Base-by-base conservation (phyloP, 1,284 basidiomycete genomes). In the Amylostereum areolatum region DNA sequence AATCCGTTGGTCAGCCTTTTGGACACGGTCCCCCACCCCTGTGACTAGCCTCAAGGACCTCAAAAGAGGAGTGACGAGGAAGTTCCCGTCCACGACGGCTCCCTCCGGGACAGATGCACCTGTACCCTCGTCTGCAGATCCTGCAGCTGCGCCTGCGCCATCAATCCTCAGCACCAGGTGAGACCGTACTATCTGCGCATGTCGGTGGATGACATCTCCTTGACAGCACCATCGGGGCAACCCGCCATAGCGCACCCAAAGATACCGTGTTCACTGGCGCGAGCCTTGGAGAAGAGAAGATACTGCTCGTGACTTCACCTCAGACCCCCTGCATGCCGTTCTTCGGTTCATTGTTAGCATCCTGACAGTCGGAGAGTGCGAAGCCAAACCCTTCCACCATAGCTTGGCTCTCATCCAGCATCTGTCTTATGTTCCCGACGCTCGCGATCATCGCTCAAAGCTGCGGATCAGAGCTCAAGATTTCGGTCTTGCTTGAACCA, bases 261-360 rank as follows among this genome's bases (percentile, higher is more conserved):
- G n/a, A n/a, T n/a, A n/a, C n/a, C n/a, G n/a, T n/a, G n/a, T n/a
- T n/a, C n/a, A n/a, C n/a, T n/a, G n/a, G n/a, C n/a, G n/a, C n/a
- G 52, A 65, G n/a, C n/a, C n/a, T 68, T 31, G 59, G 67, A 0
- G 84, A 85, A 60, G 81, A 84, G 57, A 84, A 81, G 52, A 71
- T 80, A 9, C 62, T 86, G n/a, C 68, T 87, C 10, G 70, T 82
- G 11, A 80, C 79, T 48, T 83, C 89, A 28, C 94, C 94, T 10
- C 80, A 85, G 55, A 85, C 97, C 52, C 91, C 94, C 5, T n/a
- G n/a, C 80, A 88, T 44, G 66, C 81, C 3, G 84, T 89, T 30
- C 75, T 97, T 25, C 84, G 89, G 37, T 80, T 93, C 37, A 91
- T 97, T 52, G 91, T 97, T 62, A 97, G 97, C 64, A 91, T 97